phyloP scores from a whole-genome alignment of 345 rosid species.

The Camelina laxa region DNA sequence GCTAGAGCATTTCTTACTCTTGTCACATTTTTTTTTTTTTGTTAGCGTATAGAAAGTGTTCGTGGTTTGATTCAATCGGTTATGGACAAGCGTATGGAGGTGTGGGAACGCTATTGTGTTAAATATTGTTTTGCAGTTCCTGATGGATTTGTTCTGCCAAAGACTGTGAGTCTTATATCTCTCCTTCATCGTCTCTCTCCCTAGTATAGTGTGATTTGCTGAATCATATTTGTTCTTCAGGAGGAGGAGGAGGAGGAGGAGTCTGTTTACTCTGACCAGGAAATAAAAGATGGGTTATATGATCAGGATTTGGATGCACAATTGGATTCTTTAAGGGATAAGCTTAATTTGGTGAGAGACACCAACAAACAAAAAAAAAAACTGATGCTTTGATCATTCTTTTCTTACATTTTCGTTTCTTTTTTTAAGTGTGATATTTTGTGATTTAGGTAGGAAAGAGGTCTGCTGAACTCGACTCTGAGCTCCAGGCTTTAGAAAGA shows the following conservation, averaged over 20 bases:
- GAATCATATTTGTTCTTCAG: slow-evolving; percentile 41
- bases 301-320: slow-evolving; percentile 65
- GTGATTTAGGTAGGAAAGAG: slow-evolving; percentile 60
- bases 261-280: slow-evolving; percentile 38
- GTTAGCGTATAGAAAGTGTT: slow-evolving; percentile 63
- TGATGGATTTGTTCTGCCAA: slow-evolving; percentile 61
- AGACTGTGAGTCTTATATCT: slow-evolving; percentile 52
- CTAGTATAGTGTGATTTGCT: not conserved
- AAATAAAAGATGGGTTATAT: slow-evolving; percentile 45
- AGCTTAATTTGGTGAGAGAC: slow-evolving; percentile 62
- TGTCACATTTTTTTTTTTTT: not conserved
- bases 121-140: slow-evolving; percentile 74
- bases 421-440: slow-evolving; percentile 11
- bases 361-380: not conserved
- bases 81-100: slow-evolving; percentile 57
- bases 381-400: not conserved
- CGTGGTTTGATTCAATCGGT: slow-evolving; percentile 58
- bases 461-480: slow-evolving; percentile 60
- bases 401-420: not conserved
- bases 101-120: slow-evolving; percentile 84
- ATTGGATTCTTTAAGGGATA: slow-evolving; percentile 66
- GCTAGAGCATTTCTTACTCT: not conserved
- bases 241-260: too few relatives aligned
- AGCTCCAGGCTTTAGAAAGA: slow-evolving; percentile 66
- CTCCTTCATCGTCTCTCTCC: not conserved